Evolutionary conservation across 345 rosid genomes (phyloP), one percentile per base, ranked within the genome.

Genomic region (Camelina hispida): DNA sequence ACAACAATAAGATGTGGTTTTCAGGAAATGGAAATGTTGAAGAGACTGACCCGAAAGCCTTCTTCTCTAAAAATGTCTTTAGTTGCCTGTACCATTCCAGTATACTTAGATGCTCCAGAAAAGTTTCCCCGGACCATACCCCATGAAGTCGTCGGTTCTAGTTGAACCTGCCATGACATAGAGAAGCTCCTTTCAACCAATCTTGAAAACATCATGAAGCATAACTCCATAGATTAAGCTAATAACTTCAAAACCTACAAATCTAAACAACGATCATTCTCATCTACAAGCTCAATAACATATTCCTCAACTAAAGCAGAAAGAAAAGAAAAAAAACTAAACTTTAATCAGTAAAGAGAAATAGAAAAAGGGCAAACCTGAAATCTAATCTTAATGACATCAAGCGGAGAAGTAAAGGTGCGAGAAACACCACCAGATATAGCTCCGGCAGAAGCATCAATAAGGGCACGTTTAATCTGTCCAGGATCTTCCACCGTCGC

Each of bases 331-430:
- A 35, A 35, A 75, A 66, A 17, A 4, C 51, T 1, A 52, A 42
- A 8, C 73, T 68, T 66, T 57, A 2, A 76, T 44, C 32, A 76
- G 25, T 52, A 1, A 63, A 59, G 12, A 68, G 18, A 10, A 47
- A 9, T 4, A 17, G 13, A 43, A 69, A 25, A 43, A 69, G 17
- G 11, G 2, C 32, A 51, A 75, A 73, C 99, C 99, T 95, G 99
- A 73, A 95, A 92, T 81, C 99, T 83, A 76, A 95, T 95, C 82
- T 95, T 92, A 72, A 95, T 95, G 66, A 95, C 99, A 84, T 95
- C 99, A 55, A 95, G 97, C 9, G 99, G 99, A 32, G 99, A 95
- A 14, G 99, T 95, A 8, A 95, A 88, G 0, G 96, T 86, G 23
- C 99, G 96, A 0, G 98, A 90, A 63, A 95, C 74, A 22, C 74